Conservation (phyloP, 495 filamentous ascomycete genomes). For the Talaromyces liani region DNA sequence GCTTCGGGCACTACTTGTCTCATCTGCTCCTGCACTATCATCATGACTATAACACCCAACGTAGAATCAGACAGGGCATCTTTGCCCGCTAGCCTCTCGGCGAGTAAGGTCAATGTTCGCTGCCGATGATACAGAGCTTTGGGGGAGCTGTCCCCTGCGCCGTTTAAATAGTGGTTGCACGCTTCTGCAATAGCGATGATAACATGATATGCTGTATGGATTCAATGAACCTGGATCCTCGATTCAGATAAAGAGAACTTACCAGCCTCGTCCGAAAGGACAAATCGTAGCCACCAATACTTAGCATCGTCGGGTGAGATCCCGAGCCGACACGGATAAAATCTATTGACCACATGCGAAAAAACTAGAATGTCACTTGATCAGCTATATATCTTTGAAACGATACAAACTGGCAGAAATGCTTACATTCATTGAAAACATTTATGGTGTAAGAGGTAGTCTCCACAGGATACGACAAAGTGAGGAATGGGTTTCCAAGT, state of each 20-base stretch:
- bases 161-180: constrained; percentile 15
- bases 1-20: constrained; percentile 10
- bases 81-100: constrained; percentile 11
- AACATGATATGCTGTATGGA: constrained; percentile 16
- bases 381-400: too few species aligned
- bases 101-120: constrained; percentile 14
- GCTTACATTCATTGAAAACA: constrained; percentile 11
- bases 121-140: constrained; percentile 18
- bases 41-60: constrained; percentile 11
- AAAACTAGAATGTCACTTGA: background rate
- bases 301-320: constrained; percentile 17
- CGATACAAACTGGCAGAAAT: too few species aligned
- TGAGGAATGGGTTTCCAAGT: constrained; percentile 9
- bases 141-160: constrained; percentile 11
- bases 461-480: constrained; percentile 9
- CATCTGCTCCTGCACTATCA: constrained; percentile 17
- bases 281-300: constrained; percentile 12
- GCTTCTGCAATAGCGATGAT: constrained; percentile 16
- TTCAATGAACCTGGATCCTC: background rate
- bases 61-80: constrained; percentile 20
- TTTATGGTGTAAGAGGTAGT: constrained; percentile 11
- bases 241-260: background rate
- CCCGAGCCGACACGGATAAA: constrained; percentile 16
- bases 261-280: constrained; percentile 17
- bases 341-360: constrained; percentile 9